Evolutionary conservation across 148 eudicot species (phyloP).

Genomic region (Rhododendron ferrugineum): DNA sequence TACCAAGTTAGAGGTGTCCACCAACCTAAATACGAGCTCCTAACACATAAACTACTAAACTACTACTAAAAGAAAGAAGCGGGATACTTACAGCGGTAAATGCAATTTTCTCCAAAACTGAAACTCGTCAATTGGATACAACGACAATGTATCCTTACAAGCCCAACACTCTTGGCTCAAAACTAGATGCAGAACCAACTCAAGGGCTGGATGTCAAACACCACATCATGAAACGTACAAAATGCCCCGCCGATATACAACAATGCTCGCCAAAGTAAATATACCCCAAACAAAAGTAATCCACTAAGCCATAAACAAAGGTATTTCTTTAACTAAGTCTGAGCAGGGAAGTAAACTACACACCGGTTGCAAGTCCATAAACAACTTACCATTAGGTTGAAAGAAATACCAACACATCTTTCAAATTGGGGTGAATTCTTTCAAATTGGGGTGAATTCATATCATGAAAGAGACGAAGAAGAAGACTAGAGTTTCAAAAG

Average conservation of each 20-base stretch:
- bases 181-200: neutral
- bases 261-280: constrained; percentile 50
- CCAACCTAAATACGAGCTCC: too few species aligned
- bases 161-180: neutral
- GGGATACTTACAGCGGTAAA: too few species aligned
- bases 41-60: too few species aligned
- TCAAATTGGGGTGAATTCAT: too few species aligned
- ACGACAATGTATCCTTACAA: neutral
- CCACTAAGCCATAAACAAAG: constrained; percentile 88
- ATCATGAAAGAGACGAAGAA: too few species aligned
- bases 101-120: neutral
- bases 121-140: neutral
- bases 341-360: constrained; percentile 51
- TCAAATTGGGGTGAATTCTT: too few species aligned
- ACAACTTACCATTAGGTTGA: constrained; percentile 39
- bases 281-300: constrained; percentile 67
- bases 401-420: too few species aligned
- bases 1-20: too few species aligned
- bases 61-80: too few species aligned
- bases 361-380: constrained; percentile 30
- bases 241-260: constrained; percentile 75
- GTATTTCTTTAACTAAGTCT: constrained; percentile 52
- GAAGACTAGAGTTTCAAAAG: too few species aligned
- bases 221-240: constrained; percentile 64
- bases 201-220: neutral